Evolutionary conservation across 768 basidiomycete species (phyloP), one percentile per base, ranked within the genome.

Genomic region (Lyophyllum atratum): DNA sequence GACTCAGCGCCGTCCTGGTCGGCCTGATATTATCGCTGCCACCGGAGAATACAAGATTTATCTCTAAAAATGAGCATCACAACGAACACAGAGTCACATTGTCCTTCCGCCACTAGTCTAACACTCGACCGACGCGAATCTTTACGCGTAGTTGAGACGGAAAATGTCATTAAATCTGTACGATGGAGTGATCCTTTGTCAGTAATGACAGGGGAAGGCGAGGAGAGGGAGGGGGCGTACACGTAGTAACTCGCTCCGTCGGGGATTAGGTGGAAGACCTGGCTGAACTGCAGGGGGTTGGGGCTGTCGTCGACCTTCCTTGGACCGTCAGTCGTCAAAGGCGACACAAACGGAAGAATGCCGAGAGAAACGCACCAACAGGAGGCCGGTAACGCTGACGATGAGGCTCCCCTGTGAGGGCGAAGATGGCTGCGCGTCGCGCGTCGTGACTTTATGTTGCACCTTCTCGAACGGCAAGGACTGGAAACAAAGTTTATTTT

Each of bases 211-310:
- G 4, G 49, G 17, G 29, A 39, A 24, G 46, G 19, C 11, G 17
- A 15, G 14, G 29, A 46, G 34, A 40, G 31, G 11, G 40, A 42
- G 55, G 37, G 40, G 11, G 77, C 92, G 46, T 73, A 95, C 94
- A 98, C 90, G 69, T 87, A 98, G 79, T 89, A 95, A 62, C 84
- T 84, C 19, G 61, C 64, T 5, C 79, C 84, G 2, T 95, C 92
- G 25, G 84, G 87, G 52, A 92, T 80, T 56, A 99, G 85, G 63
- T 96, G 93, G 85, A 99, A 99, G 60, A 86, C 79, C 75, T 99
- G 97, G 62, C 87, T 92, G 79, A 92, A 99, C 66, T 85, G 86
- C 55, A 99, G 77, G n/a, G 92, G 85, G 63, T 91, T 90, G 55
- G 73, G 42, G 60, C 79, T 80, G 59, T 90, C 92, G 64, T 98